Conservation (phyloP, 2,329 filamentous ascomycete species). For the Aspergillus udagawae region DNA sequence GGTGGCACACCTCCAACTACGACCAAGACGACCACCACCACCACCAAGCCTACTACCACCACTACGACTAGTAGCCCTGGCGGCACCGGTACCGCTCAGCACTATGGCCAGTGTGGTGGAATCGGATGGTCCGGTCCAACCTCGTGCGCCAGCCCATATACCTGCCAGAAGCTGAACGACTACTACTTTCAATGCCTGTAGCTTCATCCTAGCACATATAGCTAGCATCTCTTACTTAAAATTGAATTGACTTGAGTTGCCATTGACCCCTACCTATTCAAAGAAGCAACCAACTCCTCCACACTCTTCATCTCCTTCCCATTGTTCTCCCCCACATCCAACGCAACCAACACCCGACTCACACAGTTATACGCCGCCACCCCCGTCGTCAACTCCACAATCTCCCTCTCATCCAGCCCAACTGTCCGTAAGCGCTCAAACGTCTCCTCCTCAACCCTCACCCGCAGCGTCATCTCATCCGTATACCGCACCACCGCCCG, state of each 20-base stretch:
- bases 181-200: conserved; percentile 26
- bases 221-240: neutral
- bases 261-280: too few relatives aligned
- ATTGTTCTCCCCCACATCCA: conserved; percentile 59
- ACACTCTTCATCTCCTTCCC: conserved; percentile 61
- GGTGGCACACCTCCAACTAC: neutral
- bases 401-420: conserved; percentile 66
- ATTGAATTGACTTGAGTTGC: too few relatives aligned
- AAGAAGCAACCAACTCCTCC: conserved; percentile 60
- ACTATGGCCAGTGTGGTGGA: conserved; percentile 27
- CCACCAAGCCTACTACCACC: conserved; percentile 1
- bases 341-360: conserved; percentile 75
- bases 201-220: neutral
- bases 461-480: conserved; percentile 76
- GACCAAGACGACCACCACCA: neutral
- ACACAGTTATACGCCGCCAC: conserved; percentile 87
- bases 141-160: conserved; percentile 18
- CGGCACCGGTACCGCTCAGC: conserved; percentile 10
- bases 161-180: conserved; percentile 18
- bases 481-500: conserved; percentile 68
- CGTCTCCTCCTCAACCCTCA: conserved; percentile 63
- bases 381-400: conserved; percentile 81
- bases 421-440: conserved; percentile 57
- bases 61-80: neutral
- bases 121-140: conserved; percentile 20